Evolutionary conservation across 768 basidiomycete species (phyloP).

Genomic region (Kwoniella botswanensis): DNA sequence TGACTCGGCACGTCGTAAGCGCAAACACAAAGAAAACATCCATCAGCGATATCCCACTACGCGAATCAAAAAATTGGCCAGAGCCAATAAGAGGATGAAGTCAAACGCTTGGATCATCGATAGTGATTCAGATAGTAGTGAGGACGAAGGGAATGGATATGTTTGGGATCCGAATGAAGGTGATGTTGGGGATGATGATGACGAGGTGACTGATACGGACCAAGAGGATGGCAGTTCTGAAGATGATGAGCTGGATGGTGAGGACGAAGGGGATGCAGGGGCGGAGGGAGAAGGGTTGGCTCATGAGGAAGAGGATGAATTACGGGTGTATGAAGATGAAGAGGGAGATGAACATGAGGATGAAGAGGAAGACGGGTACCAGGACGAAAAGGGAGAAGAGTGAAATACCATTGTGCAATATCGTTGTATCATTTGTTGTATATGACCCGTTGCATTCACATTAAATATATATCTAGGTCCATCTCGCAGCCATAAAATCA

Average conservation of each 20-base stretch:
- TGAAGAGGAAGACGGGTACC: neutral
- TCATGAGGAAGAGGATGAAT: neutral
- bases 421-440: too few species aligned
- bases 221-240: neutral
- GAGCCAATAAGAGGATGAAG: slow-evolving; percentile 11
- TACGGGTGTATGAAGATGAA: neutral
- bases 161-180: slow-evolving; percentile 9
- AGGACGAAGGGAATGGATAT: slow-evolving; percentile 7
- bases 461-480: too few species aligned
- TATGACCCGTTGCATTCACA: neutral
- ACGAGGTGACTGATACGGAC: neutral
- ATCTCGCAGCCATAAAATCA: neutral
- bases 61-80: slow-evolving; percentile 7
- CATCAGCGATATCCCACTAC: slow-evolving; percentile 14
- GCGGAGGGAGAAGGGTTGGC: slow-evolving; percentile 3
- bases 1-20: slow-evolving; percentile 6
- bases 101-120: slow-evolving; percentile 16
- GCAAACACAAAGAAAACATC: neutral
- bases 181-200: neutral
- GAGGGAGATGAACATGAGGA: neutral
- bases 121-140: slow-evolving; percentile 10
- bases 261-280: neutral
- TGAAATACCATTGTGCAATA: too few species aligned
- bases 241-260: slow-evolving; percentile 2
- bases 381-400: neutral